phyloP scores from a whole-genome alignment of 2,329 filamentous ascomycete genomes.

The Monosporascus cannonballus region DNA sequence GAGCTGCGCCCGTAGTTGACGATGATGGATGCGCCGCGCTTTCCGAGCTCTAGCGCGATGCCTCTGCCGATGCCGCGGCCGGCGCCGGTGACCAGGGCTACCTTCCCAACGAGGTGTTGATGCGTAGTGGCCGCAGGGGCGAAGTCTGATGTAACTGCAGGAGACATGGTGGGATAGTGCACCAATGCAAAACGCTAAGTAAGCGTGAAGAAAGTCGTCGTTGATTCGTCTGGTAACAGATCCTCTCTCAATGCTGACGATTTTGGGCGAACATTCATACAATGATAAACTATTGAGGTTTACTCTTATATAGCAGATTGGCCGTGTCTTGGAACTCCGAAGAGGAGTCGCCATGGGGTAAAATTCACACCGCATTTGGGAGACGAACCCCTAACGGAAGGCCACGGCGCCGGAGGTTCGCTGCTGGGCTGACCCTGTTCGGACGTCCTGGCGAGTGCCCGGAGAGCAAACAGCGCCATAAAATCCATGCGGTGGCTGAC shows the following conservation, averaged over 20 bases:
- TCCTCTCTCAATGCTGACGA: not conserved
- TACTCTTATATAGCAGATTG: too few relatives aligned
- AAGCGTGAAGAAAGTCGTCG: not conserved
- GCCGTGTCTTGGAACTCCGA: not conserved
- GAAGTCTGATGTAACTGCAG: slow-evolving; percentile 17
- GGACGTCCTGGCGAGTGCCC: not conserved
- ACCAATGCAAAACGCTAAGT: slow-evolving; percentile 1
- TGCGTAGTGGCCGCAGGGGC: slow-evolving; percentile 6
- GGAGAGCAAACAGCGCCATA: not conserved
- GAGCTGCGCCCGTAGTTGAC: slow-evolving; percentile 61
- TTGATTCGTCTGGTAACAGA: not conserved
- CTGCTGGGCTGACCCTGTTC: not conserved
- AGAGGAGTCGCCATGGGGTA: not conserved
- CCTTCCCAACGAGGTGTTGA: slow-evolving; percentile 41
- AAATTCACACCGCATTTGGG: not conserved
- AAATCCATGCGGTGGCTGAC: not conserved
- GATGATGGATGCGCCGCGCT: slow-evolving; percentile 57
- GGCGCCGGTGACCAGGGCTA: slow-evolving; percentile 57
- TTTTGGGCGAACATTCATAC: not conserved
- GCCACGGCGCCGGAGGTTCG: not conserved
- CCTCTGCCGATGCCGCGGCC: slow-evolving; percentile 62
- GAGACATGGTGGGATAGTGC: slow-evolving; percentile 21
- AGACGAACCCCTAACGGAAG: not conserved
- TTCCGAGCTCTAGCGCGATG: slow-evolving; percentile 61
- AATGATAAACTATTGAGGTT: too few relatives aligned